Evolutionary conservation across 73 alveolate species (phyloP), one percentile per base, ranked within the genome.

Genomic region (Diophrys appendiculata): DNA sequence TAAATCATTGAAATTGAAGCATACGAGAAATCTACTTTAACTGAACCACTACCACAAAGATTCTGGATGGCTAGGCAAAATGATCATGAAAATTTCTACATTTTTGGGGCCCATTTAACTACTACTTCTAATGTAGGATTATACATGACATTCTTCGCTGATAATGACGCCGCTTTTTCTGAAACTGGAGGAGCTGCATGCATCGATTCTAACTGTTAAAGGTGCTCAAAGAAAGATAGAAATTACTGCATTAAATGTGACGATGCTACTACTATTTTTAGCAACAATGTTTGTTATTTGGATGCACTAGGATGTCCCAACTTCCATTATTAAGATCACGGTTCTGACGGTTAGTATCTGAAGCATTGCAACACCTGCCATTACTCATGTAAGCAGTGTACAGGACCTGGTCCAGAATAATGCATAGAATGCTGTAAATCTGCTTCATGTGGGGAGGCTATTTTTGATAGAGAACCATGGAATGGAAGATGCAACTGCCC

Each of bases 391-490:
- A 83, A 53, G 77, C 29, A 65, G n/a, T 83, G 91, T 32, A 13
- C 68, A 1, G 91, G 91, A 67, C 86, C 82, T 24, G 67, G 34
- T 3, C n/a, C n/a, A 14, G 81, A 83, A 29, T 32, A 65, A 67
- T 83, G 91, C 77, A 33, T 81, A 27, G 25, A 76, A 13, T 83
- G 91, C 77, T 83, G 91, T 52, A 60, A 78, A 23, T 33, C 53
- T 25, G 81, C 69, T 22, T 23, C 29, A 32, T 72, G 81, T 1
- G 69, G 54, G 0, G 52, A 24, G 29, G 60, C 91, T 29, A 56
- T 83, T 29, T 34, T 60, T 23, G 78, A 82, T 34, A 54, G 77
- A 65, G 67, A 28, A 2, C 90, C 90, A 0, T 23, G 13, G 26
- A 27, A 73, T 5, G 90, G 90, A 5, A 73, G 43, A 43, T 82